Base-by-base conservation (phyloP, 768 basidiomycete genomes). In the Mycena kentingensis region DNA sequence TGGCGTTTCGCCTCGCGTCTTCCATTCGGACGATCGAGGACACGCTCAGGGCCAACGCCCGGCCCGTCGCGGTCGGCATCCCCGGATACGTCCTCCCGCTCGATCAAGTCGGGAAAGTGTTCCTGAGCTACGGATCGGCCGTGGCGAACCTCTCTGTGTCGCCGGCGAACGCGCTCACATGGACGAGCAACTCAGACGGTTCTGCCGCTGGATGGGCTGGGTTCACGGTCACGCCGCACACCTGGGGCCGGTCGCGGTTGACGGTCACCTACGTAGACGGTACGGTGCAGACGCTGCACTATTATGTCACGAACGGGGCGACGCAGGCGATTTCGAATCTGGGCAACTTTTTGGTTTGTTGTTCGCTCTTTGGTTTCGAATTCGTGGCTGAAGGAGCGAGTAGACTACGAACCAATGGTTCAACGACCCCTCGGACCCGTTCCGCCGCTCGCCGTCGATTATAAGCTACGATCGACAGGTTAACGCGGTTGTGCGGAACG, bases 401-500 rank as follows among this genome's bases (percentile, higher is more conserved):
- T 29, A 59, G 57, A 80, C 79, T 18, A 80, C 77, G 3, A 67
- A 68, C 3, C 80, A 81, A 51, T 83, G 80, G 80, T 82, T 79
- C 63, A 70, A 73, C 43, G 71, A 76, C 13, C 54, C 73, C 2
- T 66, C 71, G 0, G 80, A 83, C 55, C 80, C 81, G 0, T 83
- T 83, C 70, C 67, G 66, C 36, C 69, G 80, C 15, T 79, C 80
- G 7, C 80, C 80, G 8, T 77, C 77, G 5, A 76, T 80, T 18
- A 79, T 81, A 51, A 78, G 75, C 54, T 83, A 79, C 55, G 81
- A 83, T 53, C 70, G 80, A 8, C 68, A 76, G 48, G 77, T 76
- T 3, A 76, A 81, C 53, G 75, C 76, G 7, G 51, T 74, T 1
- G 79, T 83, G 1, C 72, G 63, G 55, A 74, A 82, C 56, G 81